Evolutionary conservation across 331 rosid genomes (phyloP).

Genomic region (Spiraea crenata): DNA sequence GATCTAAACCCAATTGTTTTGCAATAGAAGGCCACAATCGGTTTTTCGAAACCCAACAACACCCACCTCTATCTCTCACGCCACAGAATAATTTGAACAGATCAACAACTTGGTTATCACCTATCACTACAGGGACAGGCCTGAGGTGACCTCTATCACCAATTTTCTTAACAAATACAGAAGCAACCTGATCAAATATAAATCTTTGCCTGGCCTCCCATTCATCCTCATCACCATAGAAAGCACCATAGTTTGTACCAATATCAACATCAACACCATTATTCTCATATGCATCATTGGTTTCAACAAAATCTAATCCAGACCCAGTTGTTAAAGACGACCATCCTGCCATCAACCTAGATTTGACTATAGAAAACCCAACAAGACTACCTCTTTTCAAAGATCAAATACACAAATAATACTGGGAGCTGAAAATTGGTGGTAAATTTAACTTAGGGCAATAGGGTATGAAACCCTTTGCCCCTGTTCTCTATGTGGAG

Average conservation of each 20-base stretch:
- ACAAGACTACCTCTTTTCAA: not conserved
- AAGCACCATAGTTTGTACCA: conserved; percentile 17
- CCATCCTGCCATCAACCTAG: conserved; percentile 62
- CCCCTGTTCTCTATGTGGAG: conserved; percentile 11
- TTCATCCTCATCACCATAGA: conserved; percentile 29
- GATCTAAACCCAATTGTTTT: conserved; percentile 47
- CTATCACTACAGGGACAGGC: conserved; percentile 65
- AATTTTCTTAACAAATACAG: conserved; percentile 46
- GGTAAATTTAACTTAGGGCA: conserved; percentile 4
- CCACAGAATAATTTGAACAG: conserved; percentile 51
- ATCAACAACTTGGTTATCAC: conserved; percentile 52
- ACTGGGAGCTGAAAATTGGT: not conserved
- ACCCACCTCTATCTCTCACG: conserved; percentile 77
- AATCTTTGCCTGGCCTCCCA: conserved; percentile 32
- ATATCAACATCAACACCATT: conserved; percentile 15
- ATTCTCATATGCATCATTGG: conserved; percentile 26
- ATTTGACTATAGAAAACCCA: conserved; percentile 18
- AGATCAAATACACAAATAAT: not conserved
- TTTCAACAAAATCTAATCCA: conserved; percentile 40
- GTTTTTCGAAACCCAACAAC: conserved; percentile 48
- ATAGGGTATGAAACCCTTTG: conserved; percentile 6
- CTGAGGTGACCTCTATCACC: conserved; percentile 38
- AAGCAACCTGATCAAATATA: conserved; percentile 51
- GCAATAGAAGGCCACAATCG: conserved; percentile 63
- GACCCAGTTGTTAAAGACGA: conserved; percentile 43